These are phyloP conservation scores for Incumbomyces delicatus DNA, from an alignment of 2,329 filamentous ascomycete species.

Conservation along the genomic window DNA sequence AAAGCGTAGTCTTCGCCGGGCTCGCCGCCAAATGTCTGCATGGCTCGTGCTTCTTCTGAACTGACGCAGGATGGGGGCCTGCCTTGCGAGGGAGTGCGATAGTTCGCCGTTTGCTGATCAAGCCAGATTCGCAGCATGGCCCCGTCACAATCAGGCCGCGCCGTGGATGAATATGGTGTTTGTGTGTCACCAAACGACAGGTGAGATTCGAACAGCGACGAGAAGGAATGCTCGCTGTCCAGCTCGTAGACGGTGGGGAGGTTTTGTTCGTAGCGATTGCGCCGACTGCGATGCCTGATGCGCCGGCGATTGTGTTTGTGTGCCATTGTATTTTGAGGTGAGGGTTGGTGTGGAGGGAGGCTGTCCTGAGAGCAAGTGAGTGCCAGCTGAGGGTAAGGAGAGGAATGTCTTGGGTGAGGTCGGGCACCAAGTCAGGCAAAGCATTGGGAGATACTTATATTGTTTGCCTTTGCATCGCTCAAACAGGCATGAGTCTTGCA, in stretches of 20 bases:
- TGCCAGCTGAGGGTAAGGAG: slow-evolving; percentile 7
- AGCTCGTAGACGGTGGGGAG: slow-evolving; percentile 21
- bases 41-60: slow-evolving; percentile 31
- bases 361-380: slow-evolving; percentile 14
- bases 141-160: not conserved
- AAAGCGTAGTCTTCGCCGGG: slow-evolving; percentile 24
- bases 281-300: slow-evolving; percentile 31
- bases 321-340: slow-evolving; percentile 27
- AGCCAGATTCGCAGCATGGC: not conserved
- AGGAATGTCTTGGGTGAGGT: not conserved
- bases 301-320: slow-evolving; percentile 39
- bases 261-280: slow-evolving; percentile 2
- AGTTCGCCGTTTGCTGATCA: not conserved
- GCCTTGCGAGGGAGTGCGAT: not conserved
- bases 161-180: not conserved
- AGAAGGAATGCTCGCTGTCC: not conserved
- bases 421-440: not conserved
- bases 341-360: not conserved
- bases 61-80: not conserved
- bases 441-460: not conserved
- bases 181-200: not conserved
- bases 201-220: slow-evolving; percentile 1
- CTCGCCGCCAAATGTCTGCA: slow-evolving; percentile 25
- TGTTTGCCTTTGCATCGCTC: not conserved
- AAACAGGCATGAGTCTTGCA: slow-evolving; percentile 4